Base-by-base conservation (phyloP, 306 rosid species). In the Quercus engelmannii region DNA sequence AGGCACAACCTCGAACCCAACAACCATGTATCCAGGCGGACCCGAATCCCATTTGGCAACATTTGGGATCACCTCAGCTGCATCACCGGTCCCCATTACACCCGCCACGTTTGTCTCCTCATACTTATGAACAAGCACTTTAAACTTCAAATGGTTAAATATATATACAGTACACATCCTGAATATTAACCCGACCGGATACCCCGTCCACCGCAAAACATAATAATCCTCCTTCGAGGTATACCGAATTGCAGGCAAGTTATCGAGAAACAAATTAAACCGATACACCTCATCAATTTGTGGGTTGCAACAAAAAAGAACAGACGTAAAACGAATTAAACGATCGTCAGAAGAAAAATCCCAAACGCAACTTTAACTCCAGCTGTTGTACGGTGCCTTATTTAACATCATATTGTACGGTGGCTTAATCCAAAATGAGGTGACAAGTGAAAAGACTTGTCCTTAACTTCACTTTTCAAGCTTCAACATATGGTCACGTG, bases 221-320 rank as follows among this genome's bases (percentile, higher is more conserved):
- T 75, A 94, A 26, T 26, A 26, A 38, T 88, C 94, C 64, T 92
- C 97, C 78, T 94, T 94, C 86, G 87, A 86, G 1, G 98, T 92
- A 79, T 86, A 94, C 65, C 93, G 85, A 83, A 94, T 94, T 6
- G 98, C 97, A 1, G 98, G 98, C 26, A 94, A 88, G 81, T 88
- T 86, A 30, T 88, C 92, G 12, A 88, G 85, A 69, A 86, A 87
- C 69, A 94, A 74, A 83, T 94, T 94, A 51, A 92, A 94, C 88
- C 90, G 98, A 90, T 94, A 94, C 98, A 92, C 90, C 85, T 94
- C 97, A 79, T 94, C 98, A 82, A 94, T 92, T n/a, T n/a, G n/a
- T n/a, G n/a, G n/a, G n/a, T n/a, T n/a, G n/a, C n/a, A n/a, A n/a
- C n/a, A n/a, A n/a, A n/a, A n/a, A n/a, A n/a, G n/a, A n/a, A n/a